Base-by-base conservation (phyloP, 1,139 yeast species). In the Scheffersomyces lignicola region DNA sequence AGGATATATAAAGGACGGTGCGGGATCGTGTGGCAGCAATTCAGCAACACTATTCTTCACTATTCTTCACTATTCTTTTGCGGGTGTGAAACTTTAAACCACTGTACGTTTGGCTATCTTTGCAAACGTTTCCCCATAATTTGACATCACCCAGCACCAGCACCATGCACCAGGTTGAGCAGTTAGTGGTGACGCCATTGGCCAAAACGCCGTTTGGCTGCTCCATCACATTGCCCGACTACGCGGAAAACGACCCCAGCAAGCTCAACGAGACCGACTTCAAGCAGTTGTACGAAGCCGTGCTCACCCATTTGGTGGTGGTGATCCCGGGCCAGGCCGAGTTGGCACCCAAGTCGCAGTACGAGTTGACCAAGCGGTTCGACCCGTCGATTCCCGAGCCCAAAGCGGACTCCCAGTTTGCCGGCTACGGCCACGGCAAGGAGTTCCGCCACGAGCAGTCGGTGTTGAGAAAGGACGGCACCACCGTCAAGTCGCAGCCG, bases 391-490 rank as follows among this genome's bases (percentile, higher is more conserved):
- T 87, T 40, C 73, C 74, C 3, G 69, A 62, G 38, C 69, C 73
- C 16, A 67, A 64, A 39, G 33, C 24, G 7, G 57, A 55, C 21
- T 54, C 54, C 16, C 71, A 71, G 2, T 54, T 52, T 16, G 81
- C 83, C 27, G 76, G 76, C 14, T 87, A 87, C 48, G 96, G 96
- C 25, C 96, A 87, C 50, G 88, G 92, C 37, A 83, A 84, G 55
- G 85, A 84, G 43, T 85, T 86, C 60, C 80, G 92, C 53, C 90
- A 87, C 51, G 74, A 76, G 37, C 78, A 83, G 49, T 81, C 90
- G 3, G 87, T 87, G 20, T 73, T 87, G 43, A 78, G 78, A 44
- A 84, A 83, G 52, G 96, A 87, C 51, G 95, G 95, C 28, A 74
- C 76, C 40, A 75, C 89, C 3, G 87, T 86, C 27, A 89, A 90